These are phyloP conservation scores for Plantago lanceolata DNA, from an alignment of 305 asterid genomes.

Conservation along the genomic window DNA sequence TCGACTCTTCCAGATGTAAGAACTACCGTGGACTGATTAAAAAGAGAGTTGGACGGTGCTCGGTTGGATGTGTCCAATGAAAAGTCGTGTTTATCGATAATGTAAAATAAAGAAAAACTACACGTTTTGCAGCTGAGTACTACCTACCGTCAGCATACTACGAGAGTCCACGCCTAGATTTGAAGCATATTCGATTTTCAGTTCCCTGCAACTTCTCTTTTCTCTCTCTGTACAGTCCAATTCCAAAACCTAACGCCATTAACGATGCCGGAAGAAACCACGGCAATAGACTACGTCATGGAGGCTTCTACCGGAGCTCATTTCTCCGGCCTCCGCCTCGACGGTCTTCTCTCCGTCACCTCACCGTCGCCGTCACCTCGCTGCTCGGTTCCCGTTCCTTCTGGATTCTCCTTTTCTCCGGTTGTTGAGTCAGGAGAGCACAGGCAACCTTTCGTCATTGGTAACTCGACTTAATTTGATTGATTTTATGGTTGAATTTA, in stretches of 20 bases:
- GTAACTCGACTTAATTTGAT: conserved; percentile 29
- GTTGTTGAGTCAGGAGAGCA: conserved; percentile 38
- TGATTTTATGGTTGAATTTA: conserved; percentile 12
- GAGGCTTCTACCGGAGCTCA: conserved; percentile 57
- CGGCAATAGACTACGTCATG: conserved; percentile 50
- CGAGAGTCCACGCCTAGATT: not conserved
- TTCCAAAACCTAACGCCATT: not conserved
- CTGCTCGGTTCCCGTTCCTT: conserved; percentile 34
- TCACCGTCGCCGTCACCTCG: conserved; percentile 52
- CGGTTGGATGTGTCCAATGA: no score
- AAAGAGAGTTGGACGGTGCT: no score
- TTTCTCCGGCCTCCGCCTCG: conserved; percentile 57
- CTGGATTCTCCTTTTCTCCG: conserved; percentile 30
- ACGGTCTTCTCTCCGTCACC: conserved; percentile 35
- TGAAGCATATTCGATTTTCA: not conserved
- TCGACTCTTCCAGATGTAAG: no score
- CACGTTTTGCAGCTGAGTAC: no score
- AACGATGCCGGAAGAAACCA: conserved; percentile 34
- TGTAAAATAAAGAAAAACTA: no score
- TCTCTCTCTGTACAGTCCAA: not conserved
- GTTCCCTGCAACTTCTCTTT: not conserved
- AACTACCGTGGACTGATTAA: no score
- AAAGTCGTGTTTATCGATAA: no score
- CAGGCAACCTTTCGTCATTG: conserved; percentile 92
- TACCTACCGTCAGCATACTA: not conserved